Evolutionary conservation across 805 yeast species (phyloP), one percentile per base, ranked within the genome.

Genomic region (Suhomyces faveliae): DNA sequence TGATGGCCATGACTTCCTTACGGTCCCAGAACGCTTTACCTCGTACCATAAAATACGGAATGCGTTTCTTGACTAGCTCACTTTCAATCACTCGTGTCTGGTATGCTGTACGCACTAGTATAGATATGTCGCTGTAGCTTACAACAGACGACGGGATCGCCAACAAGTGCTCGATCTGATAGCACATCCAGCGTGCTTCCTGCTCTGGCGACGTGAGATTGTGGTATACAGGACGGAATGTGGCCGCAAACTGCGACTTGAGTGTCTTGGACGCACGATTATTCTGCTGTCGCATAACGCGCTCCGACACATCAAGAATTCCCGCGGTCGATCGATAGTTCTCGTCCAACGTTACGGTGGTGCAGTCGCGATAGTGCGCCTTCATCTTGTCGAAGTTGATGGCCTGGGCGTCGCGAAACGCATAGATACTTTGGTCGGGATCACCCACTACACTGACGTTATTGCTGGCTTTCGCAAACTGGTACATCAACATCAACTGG

Each of bases 371-470:
- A 30, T 79, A 77, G 49, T 70, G 59, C 0, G 54, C 46, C 35
- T 67, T 63, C 87, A 89, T 81, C 11, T 70, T 69, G 35, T 67
- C 67, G 56, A 91, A 88, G 57, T 87, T 90, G 13, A 72, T 68
- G 1, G 85, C 73, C 29, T 82, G 81, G 0, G 97, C 97, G 57
- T 85, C 83, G 51, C 98, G 72, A 56, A 92, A 92, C 0, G 85
- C 89, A 63, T 94, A 92, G 19, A 92, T 92, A 59, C 96, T 85
- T 65, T 92, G 99, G 64, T 94, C 97, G 0, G 97, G 96, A 61
- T 92, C 99, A 1, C 99, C 99, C 2, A 92, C 97, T 1, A 90
- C 84, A 0, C 97, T 88, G 7, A 92, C 77, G 49, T 84, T 84
- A 51, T 81, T 62, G 48, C 63, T 59, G 8, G 71, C 71, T 35